Conservation (phyloP, 1,284 basidiomycete genomes). For the Naganishia sp. region DNA sequence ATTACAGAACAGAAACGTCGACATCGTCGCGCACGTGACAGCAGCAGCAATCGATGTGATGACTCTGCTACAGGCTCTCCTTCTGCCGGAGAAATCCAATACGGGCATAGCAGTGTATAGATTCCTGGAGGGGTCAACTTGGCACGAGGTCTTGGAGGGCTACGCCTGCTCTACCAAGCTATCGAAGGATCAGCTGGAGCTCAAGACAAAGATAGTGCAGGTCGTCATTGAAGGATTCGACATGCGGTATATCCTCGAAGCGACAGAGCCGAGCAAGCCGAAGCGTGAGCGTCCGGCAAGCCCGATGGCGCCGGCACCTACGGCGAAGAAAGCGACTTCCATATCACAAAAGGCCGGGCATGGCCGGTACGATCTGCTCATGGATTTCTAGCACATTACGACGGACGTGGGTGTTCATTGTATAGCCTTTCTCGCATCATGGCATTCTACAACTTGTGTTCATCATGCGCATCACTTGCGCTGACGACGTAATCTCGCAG, state of each 20-base stretch:
- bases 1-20: conserved; percentile 63
- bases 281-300: conserved; percentile 17
- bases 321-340: conserved; percentile 6
- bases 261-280: conserved; percentile 1
- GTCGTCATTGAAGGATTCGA: conserved; percentile 18
- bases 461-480: conserved; percentile 4
- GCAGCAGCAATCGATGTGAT: conserved; percentile 56
- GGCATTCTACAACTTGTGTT: conserved; percentile 11
- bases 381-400: conserved; percentile 5
- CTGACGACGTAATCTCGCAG: conserved; percentile 23
- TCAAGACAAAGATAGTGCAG: conserved; percentile 2
- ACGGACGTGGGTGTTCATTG: neutral
- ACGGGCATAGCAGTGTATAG: conserved; percentile 6
- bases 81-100: conserved; percentile 36
- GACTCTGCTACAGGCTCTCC: conserved; percentile 47
- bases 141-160: conserved; percentile 26
- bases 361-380: conserved; percentile 18
- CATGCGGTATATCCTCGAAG: conserved; percentile 7
- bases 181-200: neutral
- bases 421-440: conserved; percentile 4
- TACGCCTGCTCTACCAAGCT: neutral
- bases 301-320: neutral
- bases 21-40: conserved; percentile 68
- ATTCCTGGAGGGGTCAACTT: conserved; percentile 31
- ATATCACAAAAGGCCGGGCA: conserved; percentile 1